A percentile compares a stretch with the other conserved stretches of the same genome.
Conservation (phyloP, 2,329 filamentous ascomycete species). For the Fusarium chlamydosporum region DNA sequence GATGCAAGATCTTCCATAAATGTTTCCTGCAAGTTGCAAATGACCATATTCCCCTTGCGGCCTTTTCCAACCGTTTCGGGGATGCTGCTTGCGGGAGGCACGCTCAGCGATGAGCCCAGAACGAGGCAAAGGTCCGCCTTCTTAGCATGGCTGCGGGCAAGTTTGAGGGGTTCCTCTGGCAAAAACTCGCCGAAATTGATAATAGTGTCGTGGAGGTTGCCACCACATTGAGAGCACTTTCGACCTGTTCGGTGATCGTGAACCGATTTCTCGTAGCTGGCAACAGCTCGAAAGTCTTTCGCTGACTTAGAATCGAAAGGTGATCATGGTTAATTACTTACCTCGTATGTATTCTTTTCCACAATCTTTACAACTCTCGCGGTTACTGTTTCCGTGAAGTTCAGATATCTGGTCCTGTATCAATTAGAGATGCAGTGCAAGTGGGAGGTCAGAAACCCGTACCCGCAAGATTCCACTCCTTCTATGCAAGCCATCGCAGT, state of each 20-base stretch:
- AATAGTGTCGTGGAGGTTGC: conserved; percentile 60
- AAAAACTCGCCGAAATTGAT: conserved; percentile 62
- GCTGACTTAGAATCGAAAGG: not conserved
- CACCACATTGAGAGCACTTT: conserved; percentile 59
- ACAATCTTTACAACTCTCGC: conserved; percentile 61
- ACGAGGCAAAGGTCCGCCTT: conserved; percentile 63
- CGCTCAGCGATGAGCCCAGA: conserved; percentile 62
- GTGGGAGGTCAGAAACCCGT: not conserved
- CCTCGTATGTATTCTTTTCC: conserved; percentile 63
- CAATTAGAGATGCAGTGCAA: fast-evolving
- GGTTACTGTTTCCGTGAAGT: conserved; percentile 64
- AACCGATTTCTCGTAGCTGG: conserved; percentile 59
- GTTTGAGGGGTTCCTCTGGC: conserved; percentile 51
- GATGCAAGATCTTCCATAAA: conserved; percentile 56
- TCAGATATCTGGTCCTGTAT: conserved; percentile 60
- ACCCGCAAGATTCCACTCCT: conserved; percentile 63
- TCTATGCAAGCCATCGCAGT: conserved; percentile 59
- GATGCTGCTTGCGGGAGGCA: conserved; percentile 60
- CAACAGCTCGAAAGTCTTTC: conserved; percentile 61
- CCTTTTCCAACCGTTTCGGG: conserved; percentile 55
- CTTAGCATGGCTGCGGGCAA: conserved; percentile 56
- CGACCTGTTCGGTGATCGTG: conserved; percentile 63
- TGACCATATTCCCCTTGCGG: conserved; percentile 54
- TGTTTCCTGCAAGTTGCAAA: conserved; percentile 64
- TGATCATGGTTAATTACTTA: conserved; percentile 9